Evolutionary conservation across 2,329 filamentous ascomycete species (phyloP), one percentile per base, ranked within the genome.

Genomic region (Fusarium guadeloupense): DNA sequence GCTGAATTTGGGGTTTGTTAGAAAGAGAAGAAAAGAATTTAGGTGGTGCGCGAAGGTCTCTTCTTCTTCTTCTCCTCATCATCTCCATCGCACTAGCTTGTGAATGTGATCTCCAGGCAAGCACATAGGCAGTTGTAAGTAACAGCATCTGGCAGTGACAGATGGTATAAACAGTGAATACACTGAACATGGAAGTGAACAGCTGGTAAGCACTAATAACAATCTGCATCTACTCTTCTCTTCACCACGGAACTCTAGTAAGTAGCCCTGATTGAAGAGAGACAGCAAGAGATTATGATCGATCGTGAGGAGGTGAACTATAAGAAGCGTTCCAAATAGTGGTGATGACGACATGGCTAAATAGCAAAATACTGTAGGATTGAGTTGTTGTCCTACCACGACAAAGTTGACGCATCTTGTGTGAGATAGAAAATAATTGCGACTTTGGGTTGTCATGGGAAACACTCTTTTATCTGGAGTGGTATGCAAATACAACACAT

Each of bases 1-100:
- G 19, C 44, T 46, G 31, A 12, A 6, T 6, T 38, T 51, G 43
- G 14, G 14, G 12, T 8, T 20, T 21, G 48, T 66, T 48, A 67
- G 63, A 55, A 44, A 21, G 8, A 31, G 28, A 8, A 25, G n/a
- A 17, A 14, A 46, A 35, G 6, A 5, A 20, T 35, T 21, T 25
- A 19, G 8, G 14, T 9, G 20, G n/a, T 2, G 12, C 13, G 17
- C 16, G 23, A n/a, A 16, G 33, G 16, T 16, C 19, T 13, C 26
- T 9, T 28, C 20, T 25, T 3, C 20, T 21, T 14, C 19, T 16
- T 13, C 20, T 16, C 17, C 21, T 28, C 20, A 38, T 20, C 28
- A 39, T n/a, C n/a, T 54, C 23, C 52, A 55, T 56, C 6, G 28
- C 42, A 30, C 35, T 25, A 9, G 37, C 25, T 12, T 28, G 21